These are phyloP conservation scores for Lanmaoa pseudosensibilis DNA, from an alignment of 768 basidiomycete genomes.

Conservation along the genomic window DNA sequence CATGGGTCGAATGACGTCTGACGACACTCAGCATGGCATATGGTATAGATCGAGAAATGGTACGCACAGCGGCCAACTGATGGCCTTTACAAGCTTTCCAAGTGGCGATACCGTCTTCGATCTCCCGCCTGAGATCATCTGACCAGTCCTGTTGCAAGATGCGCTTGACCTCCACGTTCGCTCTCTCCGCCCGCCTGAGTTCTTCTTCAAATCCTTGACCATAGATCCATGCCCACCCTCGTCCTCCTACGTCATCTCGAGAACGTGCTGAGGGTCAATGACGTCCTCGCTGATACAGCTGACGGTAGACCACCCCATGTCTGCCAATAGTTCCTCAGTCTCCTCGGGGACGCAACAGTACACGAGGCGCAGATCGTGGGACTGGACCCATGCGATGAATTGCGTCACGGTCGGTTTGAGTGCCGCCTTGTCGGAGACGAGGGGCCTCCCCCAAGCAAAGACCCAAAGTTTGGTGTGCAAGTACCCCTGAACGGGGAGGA, in stretches of 20 bases:
- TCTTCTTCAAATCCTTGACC: constrained; percentile 62
- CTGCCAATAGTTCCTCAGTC: constrained; percentile 51
- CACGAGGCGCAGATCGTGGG: constrained; percentile 49
- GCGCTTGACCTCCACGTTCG: constrained; percentile 49
- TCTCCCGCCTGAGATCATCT: constrained; percentile 43
- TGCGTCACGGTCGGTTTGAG: constrained; percentile 36
- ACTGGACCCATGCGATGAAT: constrained; percentile 46
- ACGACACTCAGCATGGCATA: background rate
- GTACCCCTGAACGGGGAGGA: constrained; percentile 58
- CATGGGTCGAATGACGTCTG: constrained; percentile 52
- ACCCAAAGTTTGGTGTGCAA: constrained; percentile 51
- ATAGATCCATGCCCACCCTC: constrained; percentile 39
- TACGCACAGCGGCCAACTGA: constrained; percentile 52
- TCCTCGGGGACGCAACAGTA: constrained; percentile 60
- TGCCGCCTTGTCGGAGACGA: constrained; percentile 44
- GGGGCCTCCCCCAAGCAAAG: constrained; percentile 66
- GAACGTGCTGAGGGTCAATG: constrained; percentile 48
- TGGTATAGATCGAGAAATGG: background rate
- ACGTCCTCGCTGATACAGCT: constrained; percentile 65
- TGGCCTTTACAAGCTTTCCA: constrained; percentile 60
- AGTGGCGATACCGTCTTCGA: constrained; percentile 52
- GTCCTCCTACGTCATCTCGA: constrained; percentile 39
- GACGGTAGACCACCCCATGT: constrained; percentile 58
- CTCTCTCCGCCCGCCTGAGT: constrained; percentile 58
- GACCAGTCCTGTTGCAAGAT: constrained; percentile 41